Evolutionary conservation across 805 yeast genomes (phyloP).

Genomic region (Kluyveromyces dobzhanskii): DNA sequence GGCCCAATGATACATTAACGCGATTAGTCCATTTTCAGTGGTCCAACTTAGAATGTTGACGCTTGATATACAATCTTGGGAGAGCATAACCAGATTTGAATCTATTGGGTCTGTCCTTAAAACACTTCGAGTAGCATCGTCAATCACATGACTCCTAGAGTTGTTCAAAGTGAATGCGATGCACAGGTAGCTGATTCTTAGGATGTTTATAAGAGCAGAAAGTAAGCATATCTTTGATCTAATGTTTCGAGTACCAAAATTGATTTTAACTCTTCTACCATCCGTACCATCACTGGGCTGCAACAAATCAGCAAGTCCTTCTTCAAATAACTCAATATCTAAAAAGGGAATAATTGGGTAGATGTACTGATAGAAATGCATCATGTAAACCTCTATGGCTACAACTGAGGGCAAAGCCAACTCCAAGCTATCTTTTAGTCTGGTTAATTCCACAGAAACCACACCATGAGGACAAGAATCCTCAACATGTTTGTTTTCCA

Average conservation of each 20-base stretch:
- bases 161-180: conserved; percentile 13
- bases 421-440: conserved; percentile 18
- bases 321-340: conserved; percentile 24
- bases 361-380: conserved; percentile 21
- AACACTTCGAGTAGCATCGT: conserved; percentile 11
- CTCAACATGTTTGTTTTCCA: conserved; percentile 13
- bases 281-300: conserved; percentile 10
- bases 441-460: conserved; percentile 20
- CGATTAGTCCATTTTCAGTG: conserved; percentile 25
- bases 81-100: conserved; percentile 20
- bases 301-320: conserved; percentile 18
- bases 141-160: conserved; percentile 6
- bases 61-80: conserved; percentile 21
- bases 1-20: conserved; percentile 27
- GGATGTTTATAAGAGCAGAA: conserved; percentile 18
- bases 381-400: conserved; percentile 18
- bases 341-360: conserved; percentile 24
- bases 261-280: conserved; percentile 15
- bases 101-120: conserved; percentile 19
- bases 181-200: conserved; percentile 25
- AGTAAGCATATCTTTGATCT: conserved; percentile 24
- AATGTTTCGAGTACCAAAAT: conserved; percentile 21
- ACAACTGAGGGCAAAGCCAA: conserved; percentile 20
- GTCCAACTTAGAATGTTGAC: conserved; percentile 27
- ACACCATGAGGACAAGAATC: conserved; percentile 19